Conservation (phyloP, 1,284 basidiomycete species). For the Marasmius tenuissimus region DNA sequence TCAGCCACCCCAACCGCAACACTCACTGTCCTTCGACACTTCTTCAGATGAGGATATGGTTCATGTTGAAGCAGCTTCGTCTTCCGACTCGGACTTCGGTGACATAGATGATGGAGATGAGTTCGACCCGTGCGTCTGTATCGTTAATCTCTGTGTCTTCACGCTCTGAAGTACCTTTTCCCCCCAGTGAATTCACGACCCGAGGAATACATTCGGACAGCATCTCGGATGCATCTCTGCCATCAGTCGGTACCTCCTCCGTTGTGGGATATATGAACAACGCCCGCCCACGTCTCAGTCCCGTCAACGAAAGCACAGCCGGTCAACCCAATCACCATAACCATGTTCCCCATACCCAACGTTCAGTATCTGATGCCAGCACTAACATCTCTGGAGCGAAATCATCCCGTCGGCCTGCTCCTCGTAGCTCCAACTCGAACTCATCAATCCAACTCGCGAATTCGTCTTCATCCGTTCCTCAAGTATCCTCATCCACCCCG, state of each 20-base stretch:
- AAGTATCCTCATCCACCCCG: slow-evolving; percentile 1
- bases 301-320: slow-evolving; percentile 56
- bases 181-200: slow-evolving; percentile 46
- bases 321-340: slow-evolving; percentile 20
- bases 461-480: background rate
- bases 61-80: slow-evolving; percentile 35
- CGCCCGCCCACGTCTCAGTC: slow-evolving; percentile 62
- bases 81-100: slow-evolving; percentile 60
- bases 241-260: slow-evolving; percentile 53
- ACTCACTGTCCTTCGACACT: slow-evolving; percentile 42
- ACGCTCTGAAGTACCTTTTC: slow-evolving; percentile 1
- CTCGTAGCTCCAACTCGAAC: background rate
- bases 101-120: slow-evolving; percentile 67
- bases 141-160: slow-evolving; percentile 2
- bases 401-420: background rate
- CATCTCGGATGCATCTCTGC: slow-evolving; percentile 45
- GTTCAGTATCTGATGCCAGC: background rate
- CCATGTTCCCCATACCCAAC: background rate
- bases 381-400: background rate
- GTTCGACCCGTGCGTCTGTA: slow-evolving; percentile 68
- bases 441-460: background rate
- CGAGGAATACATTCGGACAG: slow-evolving; percentile 53
- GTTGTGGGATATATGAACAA: slow-evolving; percentile 47
- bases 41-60: slow-evolving; percentile 57
- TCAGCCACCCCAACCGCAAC: slow-evolving; percentile 30